Evolutionary conservation across 2,329 filamentous ascomycete genomes (phyloP), one percentile per base, ranked within the genome.

Genomic region (Cyclaneusma minus): DNA sequence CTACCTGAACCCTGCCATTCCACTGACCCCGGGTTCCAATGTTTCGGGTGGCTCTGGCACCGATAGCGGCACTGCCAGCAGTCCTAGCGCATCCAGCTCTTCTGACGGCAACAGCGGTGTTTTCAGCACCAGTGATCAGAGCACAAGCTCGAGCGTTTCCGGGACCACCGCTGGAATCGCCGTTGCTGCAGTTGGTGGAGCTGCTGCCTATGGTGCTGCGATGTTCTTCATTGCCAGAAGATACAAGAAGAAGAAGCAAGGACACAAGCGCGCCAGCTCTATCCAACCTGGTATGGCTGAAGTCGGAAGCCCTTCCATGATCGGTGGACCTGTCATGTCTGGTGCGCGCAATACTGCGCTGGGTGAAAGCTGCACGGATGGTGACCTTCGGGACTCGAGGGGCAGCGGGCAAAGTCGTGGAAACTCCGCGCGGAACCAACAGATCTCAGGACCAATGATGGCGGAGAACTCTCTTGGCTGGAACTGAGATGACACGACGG

Each of bases 1-100:
- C 30, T 70, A 89, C 55, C 81, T 95, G 52, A 87, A 95, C 53
- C 70, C 78, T 3, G 71, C 77, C 3, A 84, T 94, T 45, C 40
- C 51, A 13, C 30, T 44, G 31, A 44, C 52, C 21, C 38, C 58
- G 2, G 62, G 60, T 23, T 52, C 52, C 21, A 48, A 47, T 2
- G 46, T 60, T 15, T 21, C 30, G 13, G 35, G 33, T 48, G 41
- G 21, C 10, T 40, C 43, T 15, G 44, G 52, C 3, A 55, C 52
- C 14, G 55, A 53, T 31, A 49, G 44, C 21, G 45, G 41, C 24
- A 51, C 48, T 14, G 52, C 51, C 13, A 45, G 51, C 18, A 43
- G 55, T 6, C 47, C 35, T 10, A 44, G 40, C 30, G 36, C 35
- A 22, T 33, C 34, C 16, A 40, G 29, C 25, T 31, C 32, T 13